These are phyloP conservation scores for Solanum infundibuliforme DNA, from an alignment of 257 asterid genomes.

Conservation along the genomic window DNA sequence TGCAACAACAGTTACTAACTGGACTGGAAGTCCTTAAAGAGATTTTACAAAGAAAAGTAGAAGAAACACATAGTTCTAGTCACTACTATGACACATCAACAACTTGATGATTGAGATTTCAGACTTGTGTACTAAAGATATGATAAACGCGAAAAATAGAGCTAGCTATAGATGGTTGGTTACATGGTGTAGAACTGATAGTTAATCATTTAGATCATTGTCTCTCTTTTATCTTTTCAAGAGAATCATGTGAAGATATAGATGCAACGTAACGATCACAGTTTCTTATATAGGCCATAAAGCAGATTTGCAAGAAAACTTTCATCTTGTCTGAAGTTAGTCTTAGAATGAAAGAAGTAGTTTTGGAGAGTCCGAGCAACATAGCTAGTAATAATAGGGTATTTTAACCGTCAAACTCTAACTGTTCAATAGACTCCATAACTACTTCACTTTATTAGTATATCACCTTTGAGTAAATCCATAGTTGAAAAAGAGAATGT, in stretches of 20 bases:
- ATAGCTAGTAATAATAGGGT: not conserved
- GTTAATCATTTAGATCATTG: not conserved
- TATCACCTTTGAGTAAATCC: not conserved
- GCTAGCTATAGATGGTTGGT: not conserved
- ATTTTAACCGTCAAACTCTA: not conserved
- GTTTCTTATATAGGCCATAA: not conserved
- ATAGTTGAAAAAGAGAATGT: not conserved
- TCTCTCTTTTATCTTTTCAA: not conserved
- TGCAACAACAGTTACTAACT: too few species aligned
- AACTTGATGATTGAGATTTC: not conserved
- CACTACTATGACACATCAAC: too few species aligned
- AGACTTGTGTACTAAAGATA: not conserved
- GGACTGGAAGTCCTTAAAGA: too few species aligned
- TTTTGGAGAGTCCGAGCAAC: too few species aligned
- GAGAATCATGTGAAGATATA: not conserved
- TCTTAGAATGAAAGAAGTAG: not conserved
- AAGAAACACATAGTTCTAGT: too few species aligned
- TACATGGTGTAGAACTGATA: not conserved
- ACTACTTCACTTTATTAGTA: not conserved
- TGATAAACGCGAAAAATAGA: not conserved
- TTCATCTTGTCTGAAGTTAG: not conserved
- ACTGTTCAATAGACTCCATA: not conserved
- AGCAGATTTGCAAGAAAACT: not conserved
- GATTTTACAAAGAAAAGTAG: too few species aligned
- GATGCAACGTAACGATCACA: not conserved